These are phyloP conservation scores for Solanum virginianum DNA, from an alignment of 257 asterid genomes.

Conservation along the genomic window DNA sequence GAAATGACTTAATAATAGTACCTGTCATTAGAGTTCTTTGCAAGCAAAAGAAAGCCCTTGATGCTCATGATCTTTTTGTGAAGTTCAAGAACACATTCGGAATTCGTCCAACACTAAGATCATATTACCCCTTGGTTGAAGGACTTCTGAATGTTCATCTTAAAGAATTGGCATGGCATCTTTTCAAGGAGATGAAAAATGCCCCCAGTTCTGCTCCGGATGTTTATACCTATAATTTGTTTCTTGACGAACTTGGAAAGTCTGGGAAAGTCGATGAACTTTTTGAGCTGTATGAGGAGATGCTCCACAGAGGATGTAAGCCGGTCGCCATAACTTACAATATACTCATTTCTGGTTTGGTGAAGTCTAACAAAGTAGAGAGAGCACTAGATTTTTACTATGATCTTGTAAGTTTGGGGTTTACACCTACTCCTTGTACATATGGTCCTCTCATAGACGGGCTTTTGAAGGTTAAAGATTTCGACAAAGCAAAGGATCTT, in stretches of 20 bases:
- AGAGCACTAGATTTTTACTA: slow-evolving; percentile 64
- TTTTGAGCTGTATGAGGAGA: slow-evolving; percentile 55
- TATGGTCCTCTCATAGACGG: slow-evolving; percentile 95
- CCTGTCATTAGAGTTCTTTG: slow-evolving; percentile 48
- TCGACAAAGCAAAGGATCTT: slow-evolving; percentile 57
- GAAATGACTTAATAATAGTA: slow-evolving; percentile 48
- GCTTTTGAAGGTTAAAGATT: slow-evolving; percentile 46
- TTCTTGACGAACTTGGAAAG: slow-evolving; percentile 80
- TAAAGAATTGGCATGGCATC: slow-evolving; percentile 53
- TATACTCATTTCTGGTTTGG: slow-evolving; percentile 77
- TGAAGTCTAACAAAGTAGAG: slow-evolving; percentile 52
- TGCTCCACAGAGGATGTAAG: slow-evolving; percentile 52
- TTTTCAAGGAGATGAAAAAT: slow-evolving; percentile 58
- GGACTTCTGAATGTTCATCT: slow-evolving; percentile 71
- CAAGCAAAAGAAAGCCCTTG: slow-evolving; percentile 64
- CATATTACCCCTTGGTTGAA: slow-evolving; percentile 47
- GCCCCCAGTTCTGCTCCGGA: slow-evolving; percentile 49
- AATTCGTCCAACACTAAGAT: slow-evolving; percentile 36
- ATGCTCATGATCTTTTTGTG: slow-evolving; percentile 45
- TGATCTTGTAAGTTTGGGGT: slow-evolving; percentile 69
- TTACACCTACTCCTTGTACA: slow-evolving; percentile 86
- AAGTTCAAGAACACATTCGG: slow-evolving; percentile 38
- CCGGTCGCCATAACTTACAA: slow-evolving; percentile 71
- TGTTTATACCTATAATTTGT: slow-evolving; percentile 61
- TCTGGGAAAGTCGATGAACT: slow-evolving; percentile 59